Evolutionary conservation across 495 filamentous ascomycete species (phyloP).

Genomic region (Astrothelium macrocarpum): DNA sequence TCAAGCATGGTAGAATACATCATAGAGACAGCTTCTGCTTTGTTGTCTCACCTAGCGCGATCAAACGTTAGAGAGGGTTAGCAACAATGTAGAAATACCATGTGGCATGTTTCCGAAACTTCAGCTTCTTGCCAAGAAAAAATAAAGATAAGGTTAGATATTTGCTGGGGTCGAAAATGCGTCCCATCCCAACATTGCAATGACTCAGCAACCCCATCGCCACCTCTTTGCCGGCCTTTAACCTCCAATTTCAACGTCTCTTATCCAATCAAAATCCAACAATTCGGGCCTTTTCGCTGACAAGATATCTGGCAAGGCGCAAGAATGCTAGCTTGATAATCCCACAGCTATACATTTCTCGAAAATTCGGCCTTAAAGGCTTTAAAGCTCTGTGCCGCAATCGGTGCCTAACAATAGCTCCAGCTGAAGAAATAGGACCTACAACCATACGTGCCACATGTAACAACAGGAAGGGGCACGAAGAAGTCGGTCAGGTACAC

Average conservation of each 20-base stretch:
- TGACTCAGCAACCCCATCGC: not conserved
- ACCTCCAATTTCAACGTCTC: not conserved
- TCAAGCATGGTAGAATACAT: constrained; percentile 30
- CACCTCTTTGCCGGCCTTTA: not conserved
- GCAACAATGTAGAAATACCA: too few relatives aligned
- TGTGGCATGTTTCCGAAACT: too few relatives aligned
- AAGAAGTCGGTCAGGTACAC: not conserved
- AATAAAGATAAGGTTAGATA: not conserved
- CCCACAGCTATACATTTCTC: not conserved
- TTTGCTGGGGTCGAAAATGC: not conserved
- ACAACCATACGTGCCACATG: not conserved
- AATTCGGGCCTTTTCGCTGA: not conserved
- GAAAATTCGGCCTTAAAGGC: not conserved
- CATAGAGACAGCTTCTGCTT: too few relatives aligned
- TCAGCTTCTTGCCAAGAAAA: too few relatives aligned
- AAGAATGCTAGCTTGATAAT: not conserved
- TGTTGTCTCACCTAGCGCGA: too few relatives aligned
- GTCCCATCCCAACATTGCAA: too few relatives aligned
- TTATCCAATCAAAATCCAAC: constrained; percentile 1
- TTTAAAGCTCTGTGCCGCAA: not conserved
- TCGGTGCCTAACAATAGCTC: not conserved
- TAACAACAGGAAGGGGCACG: not conserved
- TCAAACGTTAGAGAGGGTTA: too few relatives aligned
- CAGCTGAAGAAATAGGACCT: not conserved
- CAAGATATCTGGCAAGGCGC: not conserved